A percentile compares a stretch with the other conserved stretches of the same genome.
phyloP scores from a whole-genome alignment of 108 stramenopile species.

The Bacterosira constricta region DNA sequence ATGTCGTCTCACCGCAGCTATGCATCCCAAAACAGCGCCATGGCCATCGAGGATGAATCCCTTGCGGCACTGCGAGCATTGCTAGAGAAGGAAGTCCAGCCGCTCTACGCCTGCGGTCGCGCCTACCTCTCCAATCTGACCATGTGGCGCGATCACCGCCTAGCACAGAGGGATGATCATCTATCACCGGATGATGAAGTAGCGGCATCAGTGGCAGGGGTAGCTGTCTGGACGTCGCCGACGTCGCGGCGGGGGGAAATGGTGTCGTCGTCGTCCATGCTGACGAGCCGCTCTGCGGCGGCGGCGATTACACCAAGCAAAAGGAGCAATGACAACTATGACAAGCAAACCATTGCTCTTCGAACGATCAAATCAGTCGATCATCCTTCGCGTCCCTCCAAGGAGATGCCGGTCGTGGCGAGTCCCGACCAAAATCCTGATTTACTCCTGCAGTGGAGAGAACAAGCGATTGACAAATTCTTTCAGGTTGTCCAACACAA shows the following conservation, averaged over 20 bases:
- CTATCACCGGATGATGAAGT: not conserved
- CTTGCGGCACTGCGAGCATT: conserved; percentile 1
- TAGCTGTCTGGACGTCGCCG: too few species aligned
- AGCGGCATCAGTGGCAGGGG: not conserved
- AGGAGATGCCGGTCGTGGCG: too few species aligned
- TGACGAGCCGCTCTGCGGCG: not conserved
- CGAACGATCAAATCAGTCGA: too few species aligned
- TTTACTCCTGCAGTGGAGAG: conserved; percentile 15
- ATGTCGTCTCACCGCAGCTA: not conserved
- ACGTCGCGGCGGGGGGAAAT: not conserved
- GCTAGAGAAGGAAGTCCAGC: not conserved
- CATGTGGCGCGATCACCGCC: conserved; percentile 1
- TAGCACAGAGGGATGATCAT: not conserved
- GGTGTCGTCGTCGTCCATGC: not conserved
- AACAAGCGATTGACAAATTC: conserved; percentile 1
- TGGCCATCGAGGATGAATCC: not conserved
- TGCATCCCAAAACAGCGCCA: not conserved
- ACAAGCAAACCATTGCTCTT: too few species aligned
- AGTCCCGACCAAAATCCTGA: conserved; percentile 2
- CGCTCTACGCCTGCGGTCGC: conserved; percentile 19
- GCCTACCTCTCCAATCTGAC: conserved; percentile 6
- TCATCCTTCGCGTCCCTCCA: too few species aligned
- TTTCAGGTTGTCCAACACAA: conserved; percentile 5
- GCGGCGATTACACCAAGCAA: too few species aligned
- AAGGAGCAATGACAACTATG: too few species aligned